Evolutionary conservation across 208 protist genomes (phyloP).

Genomic region (Leptomonas seymouri): DNA sequence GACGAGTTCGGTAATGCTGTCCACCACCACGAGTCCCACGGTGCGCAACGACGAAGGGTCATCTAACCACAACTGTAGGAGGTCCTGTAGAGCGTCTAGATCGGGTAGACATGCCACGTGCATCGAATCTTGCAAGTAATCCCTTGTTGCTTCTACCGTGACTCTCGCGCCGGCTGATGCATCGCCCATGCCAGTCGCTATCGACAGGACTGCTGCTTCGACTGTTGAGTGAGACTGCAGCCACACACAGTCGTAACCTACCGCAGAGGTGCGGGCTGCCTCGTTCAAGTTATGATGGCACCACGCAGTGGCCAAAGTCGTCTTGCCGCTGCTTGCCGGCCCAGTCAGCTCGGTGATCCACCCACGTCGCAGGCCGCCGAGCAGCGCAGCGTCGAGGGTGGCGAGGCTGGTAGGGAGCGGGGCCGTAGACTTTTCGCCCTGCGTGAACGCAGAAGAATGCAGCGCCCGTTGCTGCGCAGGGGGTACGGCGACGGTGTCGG

Average conservation of each 20-base stretch:
- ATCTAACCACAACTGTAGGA: slow-evolving; percentile 12
- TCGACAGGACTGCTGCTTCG: slow-evolving; percentile 6
- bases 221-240: slow-evolving; percentile 19
- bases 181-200: not conserved
- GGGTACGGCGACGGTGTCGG: too few species aligned
- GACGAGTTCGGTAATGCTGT: slow-evolving; percentile 54
- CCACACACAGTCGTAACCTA: slow-evolving; percentile 19
- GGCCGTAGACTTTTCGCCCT: not conserved
- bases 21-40: slow-evolving; percentile 59
- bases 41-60: slow-evolving; percentile 7
- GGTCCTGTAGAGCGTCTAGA: slow-evolving; percentile 22
- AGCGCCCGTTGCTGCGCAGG: too few species aligned
- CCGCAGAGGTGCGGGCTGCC: not conserved
- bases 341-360: slow-evolving; percentile 70
- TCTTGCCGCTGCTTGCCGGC: slow-evolving; percentile 32
- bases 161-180: not conserved
- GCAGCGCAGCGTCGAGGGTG: slow-evolving; percentile 50
- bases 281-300: slow-evolving; percentile 7
- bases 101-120: slow-evolving; percentile 19
- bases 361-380: slow-evolving; percentile 47
- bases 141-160: not conserved
- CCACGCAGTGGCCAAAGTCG: slow-evolving; percentile 36
- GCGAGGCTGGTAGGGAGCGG: slow-evolving; percentile 43
- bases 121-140: slow-evolving; percentile 2
- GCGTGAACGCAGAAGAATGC: too few species aligned